Evolutionary conservation across 1,284 basidiomycete genomes (phyloP).

Genomic region (Apiotrichum domesticum): DNA sequence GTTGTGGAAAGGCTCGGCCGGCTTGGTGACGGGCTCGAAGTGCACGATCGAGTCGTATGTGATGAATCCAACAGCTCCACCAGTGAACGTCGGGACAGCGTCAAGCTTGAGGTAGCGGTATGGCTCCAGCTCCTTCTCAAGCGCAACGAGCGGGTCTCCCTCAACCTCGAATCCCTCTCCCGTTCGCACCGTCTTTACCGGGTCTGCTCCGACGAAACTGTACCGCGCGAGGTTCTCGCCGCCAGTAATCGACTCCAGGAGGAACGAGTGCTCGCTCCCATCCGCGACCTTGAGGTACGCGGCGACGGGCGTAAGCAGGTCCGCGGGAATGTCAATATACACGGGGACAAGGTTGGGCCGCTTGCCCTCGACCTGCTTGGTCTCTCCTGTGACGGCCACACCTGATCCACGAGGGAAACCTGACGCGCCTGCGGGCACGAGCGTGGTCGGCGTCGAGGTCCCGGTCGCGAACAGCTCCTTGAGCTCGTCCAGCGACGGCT

Average conservation of each 20-base stretch:
- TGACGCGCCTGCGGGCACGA: conserved; percentile 22
- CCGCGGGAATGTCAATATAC: conserved; percentile 86
- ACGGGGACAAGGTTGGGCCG: conserved; percentile 60
- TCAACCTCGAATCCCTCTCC: conserved; percentile 74
- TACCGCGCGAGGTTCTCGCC: conserved; percentile 90
- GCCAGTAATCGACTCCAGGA: conserved; percentile 83
- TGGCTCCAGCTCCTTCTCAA: conserved; percentile 79
- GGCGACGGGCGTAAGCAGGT: conserved; percentile 93
- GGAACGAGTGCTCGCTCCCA: conserved; percentile 85
- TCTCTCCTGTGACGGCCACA: conserved; percentile 8
- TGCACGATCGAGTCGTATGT: conserved; percentile 93
- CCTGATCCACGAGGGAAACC: conserved; percentile 29
- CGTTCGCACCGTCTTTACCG: conserved; percentile 83
- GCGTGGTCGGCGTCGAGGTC: conserved; percentile 32
- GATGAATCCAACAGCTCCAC: conserved; percentile 96
- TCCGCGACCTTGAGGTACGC: conserved; percentile 91
- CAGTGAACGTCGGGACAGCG: conserved; percentile 86
- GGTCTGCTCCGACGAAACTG: conserved; percentile 96
- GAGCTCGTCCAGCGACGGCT: conserved; percentile 35
- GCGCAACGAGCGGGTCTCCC: conserved; percentile 78
- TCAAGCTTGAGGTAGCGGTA: conserved; percentile 89
- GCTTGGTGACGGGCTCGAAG: conserved; percentile 85
- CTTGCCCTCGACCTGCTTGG: conserved; percentile 7
- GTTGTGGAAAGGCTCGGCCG: conserved; percentile 56
- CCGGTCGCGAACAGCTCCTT: conserved; percentile 26